Evolutionary conservation across 2,329 filamentous ascomycete species (phyloP).

Genomic region (Colletotrichum sp.): DNA sequence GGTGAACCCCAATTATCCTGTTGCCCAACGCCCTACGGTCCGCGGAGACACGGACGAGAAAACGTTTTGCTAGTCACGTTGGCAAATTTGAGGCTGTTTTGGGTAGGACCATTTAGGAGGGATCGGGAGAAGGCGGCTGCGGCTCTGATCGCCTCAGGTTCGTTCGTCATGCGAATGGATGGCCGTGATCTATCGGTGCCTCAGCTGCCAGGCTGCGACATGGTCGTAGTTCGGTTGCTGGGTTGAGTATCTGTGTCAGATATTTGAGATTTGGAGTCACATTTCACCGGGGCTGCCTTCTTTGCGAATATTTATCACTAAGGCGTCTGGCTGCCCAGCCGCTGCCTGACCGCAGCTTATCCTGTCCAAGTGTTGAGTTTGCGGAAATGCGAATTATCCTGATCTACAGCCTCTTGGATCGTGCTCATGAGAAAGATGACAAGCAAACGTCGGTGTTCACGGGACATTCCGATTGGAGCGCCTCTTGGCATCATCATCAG

Average conservation of each 20-base stretch:
- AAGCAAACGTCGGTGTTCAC: neutral
- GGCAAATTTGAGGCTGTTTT: neutral
- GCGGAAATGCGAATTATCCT: neutral
- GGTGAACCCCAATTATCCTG: neutral
- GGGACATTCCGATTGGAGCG: neutral
- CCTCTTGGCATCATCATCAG: neutral
- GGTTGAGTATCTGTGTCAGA: neutral
- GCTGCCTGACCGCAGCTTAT: neutral
- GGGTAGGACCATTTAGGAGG: neutral
- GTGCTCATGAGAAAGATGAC: neutral
- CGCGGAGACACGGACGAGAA: neutral
- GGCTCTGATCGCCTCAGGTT: neutral
- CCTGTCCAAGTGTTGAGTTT: neutral
- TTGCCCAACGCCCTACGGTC: neutral
- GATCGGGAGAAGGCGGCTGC: constrained; percentile 14
- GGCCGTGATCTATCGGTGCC: neutral
- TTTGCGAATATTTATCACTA: neutral
- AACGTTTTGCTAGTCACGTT: neutral
- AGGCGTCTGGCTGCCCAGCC: neutral
- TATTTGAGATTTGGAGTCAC: neutral
- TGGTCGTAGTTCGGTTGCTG: neutral
- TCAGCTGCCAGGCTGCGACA: neutral
- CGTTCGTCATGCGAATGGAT: neutral
- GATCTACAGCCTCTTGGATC: neutral
- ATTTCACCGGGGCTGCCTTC: neutral